A percentile compares a stretch with the other conserved stretches of the same genome.
These are phyloP conservation scores for Paragyromitra xinjiangensis DNA, from an alignment of 495 filamentous ascomycete genomes.

Conservation along the genomic window DNA sequence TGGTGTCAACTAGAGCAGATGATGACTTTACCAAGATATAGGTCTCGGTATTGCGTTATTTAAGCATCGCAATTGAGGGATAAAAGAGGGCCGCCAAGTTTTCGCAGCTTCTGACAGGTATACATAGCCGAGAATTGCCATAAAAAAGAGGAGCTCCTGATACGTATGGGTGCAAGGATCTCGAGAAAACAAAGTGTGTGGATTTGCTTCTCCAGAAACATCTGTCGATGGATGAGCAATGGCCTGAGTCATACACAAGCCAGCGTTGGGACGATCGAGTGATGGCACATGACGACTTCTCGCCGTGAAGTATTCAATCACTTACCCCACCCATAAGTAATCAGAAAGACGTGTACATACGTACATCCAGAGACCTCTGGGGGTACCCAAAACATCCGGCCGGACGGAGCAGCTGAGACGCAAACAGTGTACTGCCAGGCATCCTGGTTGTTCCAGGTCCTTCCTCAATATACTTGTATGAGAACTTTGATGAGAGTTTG, in stretches of 20 bases:
- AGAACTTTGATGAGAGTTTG: not conserved
- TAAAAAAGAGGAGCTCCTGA: constrained; percentile 36
- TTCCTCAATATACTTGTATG: not conserved
- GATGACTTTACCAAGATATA: constrained; percentile 32
- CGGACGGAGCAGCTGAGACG: not conserved
- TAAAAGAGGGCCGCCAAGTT: constrained; percentile 38
- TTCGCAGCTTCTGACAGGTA: constrained; percentile 1
- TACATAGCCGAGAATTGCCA: constrained; percentile 18
- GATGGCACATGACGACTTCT: constrained; percentile 38
- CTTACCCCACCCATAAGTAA: not conserved
- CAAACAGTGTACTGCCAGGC: not conserved
- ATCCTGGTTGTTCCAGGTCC: constrained; percentile 1
- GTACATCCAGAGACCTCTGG: constrained; percentile 16
- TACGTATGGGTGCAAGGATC: constrained; percentile 20
- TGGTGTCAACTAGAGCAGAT: constrained; percentile 6
- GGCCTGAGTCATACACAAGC: constrained; percentile 17
- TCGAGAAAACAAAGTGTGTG: constrained; percentile 16
- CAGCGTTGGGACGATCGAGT: constrained; percentile 32
- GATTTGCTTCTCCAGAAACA: constrained; percentile 21
- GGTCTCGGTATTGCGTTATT: constrained; percentile 33
- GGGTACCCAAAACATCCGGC: constrained; percentile 3
- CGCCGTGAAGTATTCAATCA: not conserved
- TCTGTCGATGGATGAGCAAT: not conserved
- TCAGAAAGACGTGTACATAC: constrained; percentile 13
- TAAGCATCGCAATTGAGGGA: constrained; percentile 23